These are phyloP conservation scores for Neostapfia colusana DNA, from an alignment of 176 grass and related monocot species.

Conservation along the genomic window DNA sequence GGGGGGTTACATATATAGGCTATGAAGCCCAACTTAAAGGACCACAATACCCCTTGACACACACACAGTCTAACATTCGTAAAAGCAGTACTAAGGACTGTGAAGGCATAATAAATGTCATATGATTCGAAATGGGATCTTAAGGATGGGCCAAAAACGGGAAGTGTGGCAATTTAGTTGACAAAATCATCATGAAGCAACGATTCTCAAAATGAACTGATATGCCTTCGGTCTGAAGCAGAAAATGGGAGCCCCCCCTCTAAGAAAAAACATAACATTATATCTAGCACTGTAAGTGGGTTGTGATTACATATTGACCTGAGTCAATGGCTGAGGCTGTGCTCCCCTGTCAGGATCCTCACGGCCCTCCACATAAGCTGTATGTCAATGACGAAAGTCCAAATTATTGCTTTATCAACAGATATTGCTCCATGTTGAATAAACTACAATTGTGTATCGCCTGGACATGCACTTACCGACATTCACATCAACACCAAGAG, in stretches of 20 bases:
- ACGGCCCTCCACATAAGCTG: slow-evolving; percentile 83
- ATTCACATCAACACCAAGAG: slow-evolving; percentile 90
- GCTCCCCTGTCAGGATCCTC: slow-evolving; percentile 69
- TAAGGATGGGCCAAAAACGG: background rate
- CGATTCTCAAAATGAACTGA: background rate
- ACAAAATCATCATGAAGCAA: background rate
- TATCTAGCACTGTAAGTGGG: background rate
- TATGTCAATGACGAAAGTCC: background rate
- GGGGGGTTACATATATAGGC: no score
- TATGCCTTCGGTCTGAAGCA: background rate
- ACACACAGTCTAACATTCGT: no score
- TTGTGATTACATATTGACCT: slow-evolving; percentile 49
- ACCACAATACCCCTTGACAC: no score
- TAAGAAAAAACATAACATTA: background rate
- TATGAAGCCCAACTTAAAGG: no score
- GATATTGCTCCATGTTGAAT: background rate
- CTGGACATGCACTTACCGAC: slow-evolving; percentile 56
- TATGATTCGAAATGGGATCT: background rate
- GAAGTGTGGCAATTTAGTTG: background rate
- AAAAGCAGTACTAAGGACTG: background rate
- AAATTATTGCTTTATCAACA: slow-evolving; percentile 25
- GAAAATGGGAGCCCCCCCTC: background rate
- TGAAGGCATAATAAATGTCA: background rate
- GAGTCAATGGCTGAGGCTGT: slow-evolving; percentile 60
- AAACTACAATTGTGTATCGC: background rate